phyloP scores from a whole-genome alignment of 768 basidiomycete genomes.

The Panaeolus cyanescens region DNA sequence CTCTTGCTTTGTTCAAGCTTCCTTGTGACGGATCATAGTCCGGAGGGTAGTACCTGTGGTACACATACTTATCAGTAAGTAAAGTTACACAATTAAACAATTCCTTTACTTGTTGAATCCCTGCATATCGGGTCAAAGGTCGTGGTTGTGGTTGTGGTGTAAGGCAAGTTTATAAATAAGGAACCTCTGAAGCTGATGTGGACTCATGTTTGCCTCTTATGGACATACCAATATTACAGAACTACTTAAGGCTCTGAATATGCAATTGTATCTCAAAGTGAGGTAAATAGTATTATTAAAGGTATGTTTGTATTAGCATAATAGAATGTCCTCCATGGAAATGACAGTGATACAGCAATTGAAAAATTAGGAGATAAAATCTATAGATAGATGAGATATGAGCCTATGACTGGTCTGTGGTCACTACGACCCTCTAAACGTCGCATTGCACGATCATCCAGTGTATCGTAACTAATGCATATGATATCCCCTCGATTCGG shows the following conservation, averaged over 20 bases:
- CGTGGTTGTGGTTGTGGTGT: neutral
- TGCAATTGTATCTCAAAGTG: no score
- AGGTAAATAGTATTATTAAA: no score
- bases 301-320: neutral
- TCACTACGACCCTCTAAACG: conserved; percentile 79
- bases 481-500: conserved; percentile 68
- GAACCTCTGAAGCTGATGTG: conserved; percentile 5
- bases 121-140: conserved; percentile 34
- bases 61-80: conserved; percentile 1
- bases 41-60: conserved; percentile 47
- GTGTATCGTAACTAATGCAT: conserved; percentile 70
- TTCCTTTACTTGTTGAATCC: conserved; percentile 47
- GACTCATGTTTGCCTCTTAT: no score
- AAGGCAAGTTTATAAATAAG: conserved; percentile 6
- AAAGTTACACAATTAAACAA: neutral
- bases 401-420: conserved; percentile 84
- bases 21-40: conserved; percentile 59
- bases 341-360: neutral
- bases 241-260: no score
- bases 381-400: conserved; percentile 68
- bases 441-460: conserved; percentile 77
- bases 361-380: neutral
- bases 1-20: conserved; percentile 73
- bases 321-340: neutral
- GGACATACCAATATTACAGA: no score